phyloP scores from a whole-genome alignment of 148 eudicot genomes.

The Spergularia bocconei region DNA sequence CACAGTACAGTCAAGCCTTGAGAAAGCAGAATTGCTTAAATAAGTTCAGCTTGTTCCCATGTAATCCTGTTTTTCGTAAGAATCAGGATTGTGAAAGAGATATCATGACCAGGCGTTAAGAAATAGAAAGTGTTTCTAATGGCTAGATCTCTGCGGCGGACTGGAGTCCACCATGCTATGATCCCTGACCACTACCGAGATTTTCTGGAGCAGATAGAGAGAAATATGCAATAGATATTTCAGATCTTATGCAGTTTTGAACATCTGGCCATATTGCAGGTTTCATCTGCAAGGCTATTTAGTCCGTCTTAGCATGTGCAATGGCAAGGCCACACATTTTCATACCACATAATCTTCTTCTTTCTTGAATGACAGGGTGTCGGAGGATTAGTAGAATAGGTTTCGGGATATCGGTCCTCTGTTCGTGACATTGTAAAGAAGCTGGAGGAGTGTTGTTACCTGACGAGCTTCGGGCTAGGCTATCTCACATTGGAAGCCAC shows the following conservation, averaged over 20 bases:
- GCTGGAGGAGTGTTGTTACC: conserved; percentile 91
- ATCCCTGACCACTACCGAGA: conserved; percentile 93
- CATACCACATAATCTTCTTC: not conserved
- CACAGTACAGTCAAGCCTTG: too few species aligned
- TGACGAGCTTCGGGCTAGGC: conserved; percentile 88
- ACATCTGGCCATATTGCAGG: conserved; percentile 81
- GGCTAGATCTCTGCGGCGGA: conserved; percentile 35
- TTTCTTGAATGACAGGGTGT: conserved; percentile 61
- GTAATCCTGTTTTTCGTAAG: too few species aligned
- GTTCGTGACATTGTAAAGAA: conserved; percentile 59
- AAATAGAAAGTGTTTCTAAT: not conserved
- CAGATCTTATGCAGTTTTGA: conserved; percentile 68
- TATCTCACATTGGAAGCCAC: conserved; percentile 86
- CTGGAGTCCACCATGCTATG: conserved; percentile 83
- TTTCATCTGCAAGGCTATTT: conserved; percentile 76
- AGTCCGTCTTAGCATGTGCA: conserved; percentile 27
- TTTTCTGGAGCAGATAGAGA: conserved; percentile 79
- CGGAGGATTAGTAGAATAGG: conserved; percentile 88
- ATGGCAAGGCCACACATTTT: not conserved
- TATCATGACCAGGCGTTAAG: too few species aligned
- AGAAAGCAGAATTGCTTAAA: too few species aligned
- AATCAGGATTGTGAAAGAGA: too few species aligned
- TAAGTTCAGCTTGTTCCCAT: too few species aligned
- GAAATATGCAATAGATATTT: conserved; percentile 75
- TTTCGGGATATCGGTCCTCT: conserved; percentile 76